Conservation (phyloP, 2,329 filamentous ascomycete species). For the Trichoderma simmonsii region DNA sequence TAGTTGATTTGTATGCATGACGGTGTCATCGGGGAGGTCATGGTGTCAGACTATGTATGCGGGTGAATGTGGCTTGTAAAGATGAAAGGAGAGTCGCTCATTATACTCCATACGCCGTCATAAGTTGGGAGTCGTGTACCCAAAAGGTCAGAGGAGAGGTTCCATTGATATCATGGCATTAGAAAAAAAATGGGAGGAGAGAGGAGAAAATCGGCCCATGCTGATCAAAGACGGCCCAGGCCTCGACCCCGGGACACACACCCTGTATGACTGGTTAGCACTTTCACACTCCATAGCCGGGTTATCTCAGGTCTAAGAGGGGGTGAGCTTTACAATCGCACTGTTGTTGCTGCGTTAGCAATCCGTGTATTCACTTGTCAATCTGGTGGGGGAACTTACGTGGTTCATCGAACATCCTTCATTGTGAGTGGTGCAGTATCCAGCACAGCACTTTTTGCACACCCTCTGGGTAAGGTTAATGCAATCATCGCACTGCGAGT, state of each 20-base stretch:
- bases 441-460: conserved; percentile 70
- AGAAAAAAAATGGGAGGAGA: not conserved
- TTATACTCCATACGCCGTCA: conserved; percentile 7
- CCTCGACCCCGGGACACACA: conserved; percentile 36
- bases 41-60: not conserved
- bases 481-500: conserved; percentile 67
- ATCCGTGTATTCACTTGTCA: not conserved
- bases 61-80: not conserved
- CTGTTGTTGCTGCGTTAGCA: conserved; percentile 4
- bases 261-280: conserved; percentile 28
- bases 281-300: not conserved
- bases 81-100: not conserved
- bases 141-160: not conserved
- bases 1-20: not conserved
- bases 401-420: conserved; percentile 69
- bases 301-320: not conserved
- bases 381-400: conserved; percentile 38
- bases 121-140: not conserved
- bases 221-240: conserved; percentile 17
- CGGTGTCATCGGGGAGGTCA: not conserved
- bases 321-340: conserved; percentile 6
- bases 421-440: conserved; percentile 82
- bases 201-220: not conserved
- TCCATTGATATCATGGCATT: not conserved
- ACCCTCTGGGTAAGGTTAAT: conserved; percentile 66